phyloP scores from a whole-genome alignment of 345 rosid genomes.

The Eucalyptus cloeziana region DNA sequence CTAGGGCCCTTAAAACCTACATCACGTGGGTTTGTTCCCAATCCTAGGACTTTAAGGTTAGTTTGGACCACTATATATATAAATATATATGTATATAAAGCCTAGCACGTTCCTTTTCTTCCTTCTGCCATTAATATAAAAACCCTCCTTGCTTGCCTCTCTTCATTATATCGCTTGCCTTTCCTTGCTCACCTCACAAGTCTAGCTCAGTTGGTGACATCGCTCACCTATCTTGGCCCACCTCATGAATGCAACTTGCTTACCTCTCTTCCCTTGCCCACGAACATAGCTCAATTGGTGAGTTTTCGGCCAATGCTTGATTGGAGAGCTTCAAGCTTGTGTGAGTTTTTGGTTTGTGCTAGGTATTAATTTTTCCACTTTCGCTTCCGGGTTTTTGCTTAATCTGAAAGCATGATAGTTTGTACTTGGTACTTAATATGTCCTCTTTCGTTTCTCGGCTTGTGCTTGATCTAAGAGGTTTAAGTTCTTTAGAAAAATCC shows the following conservation, averaged over 20 bases:
- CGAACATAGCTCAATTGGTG: neutral
- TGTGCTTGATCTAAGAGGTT: neutral
- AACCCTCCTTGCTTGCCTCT: no score
- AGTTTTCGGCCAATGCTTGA: neutral
- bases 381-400: neutral
- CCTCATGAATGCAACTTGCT: neutral
- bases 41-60: neutral
- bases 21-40: neutral
- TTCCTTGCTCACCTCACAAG: neutral
- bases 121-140: neutral
- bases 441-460: neutral
- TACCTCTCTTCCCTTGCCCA: neutral
- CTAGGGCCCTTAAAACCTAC: no score
- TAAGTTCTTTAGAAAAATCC: neutral
- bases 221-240: neutral
- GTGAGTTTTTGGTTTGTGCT: neutral
- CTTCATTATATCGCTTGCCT: no score
- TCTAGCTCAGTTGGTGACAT: neutral
- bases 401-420: neutral
- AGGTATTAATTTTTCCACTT: neutral
- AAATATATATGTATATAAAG: no score
- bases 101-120: neutral
- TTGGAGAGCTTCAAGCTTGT: neutral
- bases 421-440: neutral
- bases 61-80: neutral